Evolutionary conservation across 108 stramenopile genomes (phyloP), one percentile per base, ranked within the genome.

Genomic region (Pseudonitzschia multiseries): DNA sequence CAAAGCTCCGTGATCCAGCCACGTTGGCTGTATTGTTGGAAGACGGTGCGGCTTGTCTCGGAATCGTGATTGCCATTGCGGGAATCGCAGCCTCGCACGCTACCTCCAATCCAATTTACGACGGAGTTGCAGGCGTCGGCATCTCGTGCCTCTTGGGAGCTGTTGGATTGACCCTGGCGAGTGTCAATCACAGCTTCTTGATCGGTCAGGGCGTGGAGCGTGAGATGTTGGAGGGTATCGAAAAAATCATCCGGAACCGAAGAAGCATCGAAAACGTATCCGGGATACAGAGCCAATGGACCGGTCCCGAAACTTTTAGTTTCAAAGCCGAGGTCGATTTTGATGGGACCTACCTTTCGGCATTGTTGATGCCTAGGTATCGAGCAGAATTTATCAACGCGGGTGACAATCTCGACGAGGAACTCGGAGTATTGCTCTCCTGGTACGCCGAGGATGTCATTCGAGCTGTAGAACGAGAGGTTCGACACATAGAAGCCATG

Each of bases 251-350:
- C 26, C 71, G 89, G 72, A 69, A 67, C 20, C 82, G 93, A 29
- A 72, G 81, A 41, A 83, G 87, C 62, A 97, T 99, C 70, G 98
- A 98, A 57, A 75, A 86, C 53, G 93, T 99, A 15, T 73, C 85
- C 62, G 82, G 84, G 21, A 93, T 98, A 26, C 98, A 98, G 78
- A 87, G 84, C 53, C 97, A 98, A 85, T 98, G 97, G 96, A 93
- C 97, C 15, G 96, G 96, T 17, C 96, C 98, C 17, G 90, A 97
- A 74, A 96, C 95, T 15, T 99, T 99, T 71, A 87, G 94, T 20
- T 98, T 93, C 88, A 99, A 99, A 73, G 98, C 98, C 20, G 97
- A 99, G 76, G 89, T 99, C 1, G 99, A 99, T 77, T 97, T 99
- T 71, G 99, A 99, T 71, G 99, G 99, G 15, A 99, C 99, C 43